These are phyloP conservation scores for Cladosporium sp. DNA, from an alignment of 2,329 filamentous ascomycete genomes.

Conservation along the genomic window DNA sequence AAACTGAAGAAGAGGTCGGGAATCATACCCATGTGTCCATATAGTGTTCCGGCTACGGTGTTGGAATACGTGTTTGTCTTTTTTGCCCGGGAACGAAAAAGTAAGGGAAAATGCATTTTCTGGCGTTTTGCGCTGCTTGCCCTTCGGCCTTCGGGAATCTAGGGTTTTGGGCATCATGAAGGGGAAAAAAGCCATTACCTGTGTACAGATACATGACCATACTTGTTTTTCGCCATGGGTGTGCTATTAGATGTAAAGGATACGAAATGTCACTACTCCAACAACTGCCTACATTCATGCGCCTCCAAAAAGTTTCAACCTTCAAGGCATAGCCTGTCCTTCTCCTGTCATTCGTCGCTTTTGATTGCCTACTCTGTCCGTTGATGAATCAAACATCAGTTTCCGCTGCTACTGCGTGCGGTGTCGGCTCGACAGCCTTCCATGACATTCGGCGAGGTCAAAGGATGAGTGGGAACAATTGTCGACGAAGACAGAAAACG, in stretches of 20 bases:
- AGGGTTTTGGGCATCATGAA: background rate
- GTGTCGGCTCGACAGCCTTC: no score
- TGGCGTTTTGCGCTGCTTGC: slow-evolving; percentile 7
- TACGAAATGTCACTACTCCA: slow-evolving; percentile 13
- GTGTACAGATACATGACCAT: slow-evolving; percentile 12
- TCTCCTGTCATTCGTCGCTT: no score
- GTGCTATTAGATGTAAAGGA: slow-evolving; percentile 9
- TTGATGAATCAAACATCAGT: no score
- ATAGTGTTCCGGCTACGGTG: background rate
- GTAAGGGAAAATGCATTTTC: slow-evolving; percentile 3
- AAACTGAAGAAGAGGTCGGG: background rate
- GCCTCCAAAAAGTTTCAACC: no score
- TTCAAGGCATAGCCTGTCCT: no score
- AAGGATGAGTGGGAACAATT: no score
- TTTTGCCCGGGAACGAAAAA: background rate
- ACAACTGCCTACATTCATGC: no score
- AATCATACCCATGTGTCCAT: slow-evolving; percentile 1
- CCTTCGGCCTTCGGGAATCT: background rate
- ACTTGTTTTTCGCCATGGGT: no score
- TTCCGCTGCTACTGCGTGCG: no score
- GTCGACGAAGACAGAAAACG: no score
- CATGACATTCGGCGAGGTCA: no score
- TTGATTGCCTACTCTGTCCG: no score
- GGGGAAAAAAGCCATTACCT: background rate
- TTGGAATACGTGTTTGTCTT: background rate